Evolutionary conservation across 306 rosid genomes (phyloP).

Genomic region (Astragalus membranaceus): DNA sequence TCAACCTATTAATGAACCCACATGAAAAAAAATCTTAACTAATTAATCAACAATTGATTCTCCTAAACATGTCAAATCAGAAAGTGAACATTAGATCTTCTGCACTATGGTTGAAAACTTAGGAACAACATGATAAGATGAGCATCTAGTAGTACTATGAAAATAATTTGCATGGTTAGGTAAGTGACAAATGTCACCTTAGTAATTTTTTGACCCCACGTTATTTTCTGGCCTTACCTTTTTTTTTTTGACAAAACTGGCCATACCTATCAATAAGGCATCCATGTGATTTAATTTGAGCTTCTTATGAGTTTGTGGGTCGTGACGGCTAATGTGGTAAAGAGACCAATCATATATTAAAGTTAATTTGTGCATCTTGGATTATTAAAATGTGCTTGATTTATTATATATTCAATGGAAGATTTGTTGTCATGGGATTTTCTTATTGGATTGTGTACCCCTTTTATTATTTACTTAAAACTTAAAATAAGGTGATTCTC

Average conservation of each 20-base stretch:
- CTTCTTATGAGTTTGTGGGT: constrained; percentile 35
- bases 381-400: neutral
- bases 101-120: constrained; percentile 32
- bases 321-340: constrained; percentile 28
- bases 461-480: neutral
- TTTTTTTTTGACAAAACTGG: too few relatives aligned
- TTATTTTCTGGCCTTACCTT: constrained; percentile 27
- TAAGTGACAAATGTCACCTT: constrained; percentile 32
- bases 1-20: constrained; percentile 15
- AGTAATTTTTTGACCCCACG: constrained; percentile 28
- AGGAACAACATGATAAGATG: constrained; percentile 13
- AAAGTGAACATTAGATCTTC: constrained; percentile 52
- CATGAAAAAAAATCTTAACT: constrained; percentile 22
- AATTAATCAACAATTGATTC: constrained; percentile 13
- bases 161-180: constrained; percentile 28
- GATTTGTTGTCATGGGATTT: neutral
- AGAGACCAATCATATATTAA: constrained; percentile 18
- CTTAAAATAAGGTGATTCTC: neutral
- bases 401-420: neutral
- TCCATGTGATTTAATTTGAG: constrained; percentile 30
- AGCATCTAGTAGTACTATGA: neutral
- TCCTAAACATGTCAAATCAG: constrained; percentile 44
- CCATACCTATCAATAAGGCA: constrained; percentile 26
- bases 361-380: neutral
- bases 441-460: constrained; percentile 10